Conservation (phyloP, 768 basidiomycete genomes). For the Zangia roseola region DNA sequence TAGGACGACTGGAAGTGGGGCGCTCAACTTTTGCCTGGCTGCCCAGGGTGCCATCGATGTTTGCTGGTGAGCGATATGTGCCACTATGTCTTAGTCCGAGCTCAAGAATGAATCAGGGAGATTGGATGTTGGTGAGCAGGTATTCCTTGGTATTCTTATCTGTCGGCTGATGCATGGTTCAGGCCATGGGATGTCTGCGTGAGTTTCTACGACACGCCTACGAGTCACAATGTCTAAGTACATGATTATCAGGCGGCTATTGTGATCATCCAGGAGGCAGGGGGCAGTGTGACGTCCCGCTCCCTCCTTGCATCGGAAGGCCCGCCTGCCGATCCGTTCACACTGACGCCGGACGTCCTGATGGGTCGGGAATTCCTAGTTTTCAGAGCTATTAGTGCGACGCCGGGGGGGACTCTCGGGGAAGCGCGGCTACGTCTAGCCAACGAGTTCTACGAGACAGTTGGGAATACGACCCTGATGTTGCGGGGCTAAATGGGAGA, state of each 20-base stretch:
- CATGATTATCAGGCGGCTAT: constrained; percentile 60
- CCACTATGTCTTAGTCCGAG: background rate
- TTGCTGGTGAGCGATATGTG: constrained; percentile 62
- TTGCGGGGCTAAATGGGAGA: constrained; percentile 16
- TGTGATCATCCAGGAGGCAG: constrained; percentile 87
- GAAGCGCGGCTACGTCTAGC: constrained; percentile 78
- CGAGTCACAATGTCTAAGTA: background rate
- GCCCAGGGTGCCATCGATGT: constrained; percentile 87
- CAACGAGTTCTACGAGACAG: constrained; percentile 78
- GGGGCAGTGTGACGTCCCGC: constrained; percentile 70
- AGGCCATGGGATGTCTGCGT: constrained; percentile 87
- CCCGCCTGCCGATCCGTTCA: constrained; percentile 40
- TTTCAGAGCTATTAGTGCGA: constrained; percentile 63
- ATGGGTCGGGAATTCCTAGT: constrained; percentile 79
- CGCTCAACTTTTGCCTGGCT: constrained; percentile 79
- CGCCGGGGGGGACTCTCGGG: constrained; percentile 54
- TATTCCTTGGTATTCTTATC: background rate
- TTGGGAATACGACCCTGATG: constrained; percentile 61
- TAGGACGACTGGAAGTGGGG: constrained; percentile 79
- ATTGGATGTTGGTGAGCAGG: constrained; percentile 65
- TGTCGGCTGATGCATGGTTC: background rate
- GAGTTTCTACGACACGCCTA: constrained; percentile 20
- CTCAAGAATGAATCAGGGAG: constrained; percentile 50
- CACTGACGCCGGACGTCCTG: constrained; percentile 66
- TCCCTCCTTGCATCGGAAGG: constrained; percentile 40